Percentiles rank a stretch among this genome's conserved stretches.
phyloP scores from a whole-genome alignment of 495 filamentous ascomycete genomes.

The Terfezia boudieri region DNA sequence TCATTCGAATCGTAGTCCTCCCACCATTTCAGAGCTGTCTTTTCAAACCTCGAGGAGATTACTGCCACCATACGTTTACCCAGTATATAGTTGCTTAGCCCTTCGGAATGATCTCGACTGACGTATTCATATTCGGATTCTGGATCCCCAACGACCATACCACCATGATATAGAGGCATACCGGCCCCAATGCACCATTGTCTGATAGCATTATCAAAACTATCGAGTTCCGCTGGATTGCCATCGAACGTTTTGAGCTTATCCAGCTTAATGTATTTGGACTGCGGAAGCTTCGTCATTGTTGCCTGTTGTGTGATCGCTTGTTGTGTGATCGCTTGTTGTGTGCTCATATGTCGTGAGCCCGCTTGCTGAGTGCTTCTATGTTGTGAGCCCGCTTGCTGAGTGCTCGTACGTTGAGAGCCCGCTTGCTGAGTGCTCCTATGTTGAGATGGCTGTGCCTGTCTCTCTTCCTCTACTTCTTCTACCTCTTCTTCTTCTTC shows the following conservation, averaged over 20 bases:
- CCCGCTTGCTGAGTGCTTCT: too few relatives aligned
- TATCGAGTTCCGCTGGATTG: background rate
- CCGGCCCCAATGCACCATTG: background rate
- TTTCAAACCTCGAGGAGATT: background rate
- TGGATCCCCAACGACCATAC: background rate
- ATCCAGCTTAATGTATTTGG: background rate
- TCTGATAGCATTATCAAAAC: background rate
- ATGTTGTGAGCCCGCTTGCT: too few relatives aligned
- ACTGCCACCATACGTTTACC: background rate
- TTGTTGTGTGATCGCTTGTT: too few relatives aligned
- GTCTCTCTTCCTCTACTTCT: too few relatives aligned
- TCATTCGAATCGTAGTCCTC: background rate
- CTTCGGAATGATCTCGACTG: background rate
- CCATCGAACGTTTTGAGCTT: background rate
- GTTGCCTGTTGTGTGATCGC: too few relatives aligned
- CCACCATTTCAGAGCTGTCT: background rate
- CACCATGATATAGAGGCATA: background rate
- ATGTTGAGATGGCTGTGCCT: too few relatives aligned
- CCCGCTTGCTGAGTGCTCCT: too few relatives aligned
- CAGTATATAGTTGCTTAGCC: background rate
- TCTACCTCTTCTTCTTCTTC: too few relatives aligned
- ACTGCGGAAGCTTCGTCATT: background rate
- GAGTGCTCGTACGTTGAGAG: too few relatives aligned
- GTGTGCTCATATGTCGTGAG: too few relatives aligned
- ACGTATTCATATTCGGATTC: background rate